These are phyloP conservation scores for Penicillium thymicola DNA, from an alignment of 2,329 filamentous ascomycete species.

Conservation along the genomic window DNA sequence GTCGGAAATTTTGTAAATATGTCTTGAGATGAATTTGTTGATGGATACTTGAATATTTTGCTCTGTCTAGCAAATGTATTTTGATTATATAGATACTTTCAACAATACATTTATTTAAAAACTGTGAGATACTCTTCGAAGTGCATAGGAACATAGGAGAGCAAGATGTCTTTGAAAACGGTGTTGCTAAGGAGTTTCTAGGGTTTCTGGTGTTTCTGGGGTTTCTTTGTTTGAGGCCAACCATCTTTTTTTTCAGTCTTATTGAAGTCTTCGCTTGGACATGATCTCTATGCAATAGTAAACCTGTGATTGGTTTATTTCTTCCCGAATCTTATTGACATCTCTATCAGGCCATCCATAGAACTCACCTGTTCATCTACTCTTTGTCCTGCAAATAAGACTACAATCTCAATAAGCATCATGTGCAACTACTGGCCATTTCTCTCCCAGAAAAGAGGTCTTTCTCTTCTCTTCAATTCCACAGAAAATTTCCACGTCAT, in stretches of 20 bases:
- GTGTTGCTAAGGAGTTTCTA: not conserved
- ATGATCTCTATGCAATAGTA: not conserved
- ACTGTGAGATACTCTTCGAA: not conserved
- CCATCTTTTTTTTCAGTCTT: not conserved
- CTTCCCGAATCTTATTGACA: not conserved
- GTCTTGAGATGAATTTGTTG: not conserved
- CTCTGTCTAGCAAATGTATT: not conserved
- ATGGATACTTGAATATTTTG: not conserved
- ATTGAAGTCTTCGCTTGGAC: not conserved
- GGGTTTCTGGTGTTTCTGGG: not conserved
- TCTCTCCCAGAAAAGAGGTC: not conserved
- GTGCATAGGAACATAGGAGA: not conserved
- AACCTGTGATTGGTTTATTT: not conserved
- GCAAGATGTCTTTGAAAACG: not conserved
- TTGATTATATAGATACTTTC: not conserved
- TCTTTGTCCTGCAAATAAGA: slow-evolving; percentile 7
- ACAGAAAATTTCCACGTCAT: not conserved
- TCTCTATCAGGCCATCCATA: not conserved
- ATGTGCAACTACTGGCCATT: not conserved
- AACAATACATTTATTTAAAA: not conserved
- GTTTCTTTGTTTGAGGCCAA: not conserved
- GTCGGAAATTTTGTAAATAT: not conserved
- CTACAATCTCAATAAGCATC: not conserved
- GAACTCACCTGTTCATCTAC: not conserved
- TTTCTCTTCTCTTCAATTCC: not conserved